Percentiles rank a stretch among this genome's conserved stretches.
Conservation (phyloP, 1,139 yeast species). For the Protomyces lactucae-debilis region DNA sequence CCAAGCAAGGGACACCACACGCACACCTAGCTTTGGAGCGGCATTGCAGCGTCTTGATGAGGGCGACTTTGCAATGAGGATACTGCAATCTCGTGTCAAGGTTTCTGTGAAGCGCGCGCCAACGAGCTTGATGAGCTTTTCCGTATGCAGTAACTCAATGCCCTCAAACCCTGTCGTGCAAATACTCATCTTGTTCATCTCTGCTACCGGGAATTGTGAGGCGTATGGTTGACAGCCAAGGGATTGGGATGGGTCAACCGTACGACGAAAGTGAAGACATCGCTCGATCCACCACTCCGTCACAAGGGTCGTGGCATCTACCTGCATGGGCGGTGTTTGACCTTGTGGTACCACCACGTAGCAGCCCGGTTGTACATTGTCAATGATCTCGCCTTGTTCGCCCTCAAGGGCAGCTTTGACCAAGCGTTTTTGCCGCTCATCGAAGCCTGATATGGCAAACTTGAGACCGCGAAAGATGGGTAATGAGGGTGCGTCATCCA, state of each 20-base stretch:
- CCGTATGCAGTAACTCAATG: slow-evolving; percentile 17
- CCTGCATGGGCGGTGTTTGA: background rate
- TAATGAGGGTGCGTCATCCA: background rate
- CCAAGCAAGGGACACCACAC: slow-evolving; percentile 13
- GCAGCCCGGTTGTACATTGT: background rate
- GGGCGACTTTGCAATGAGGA: slow-evolving; percentile 8
- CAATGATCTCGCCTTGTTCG: background rate
- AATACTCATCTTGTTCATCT: slow-evolving; percentile 15
- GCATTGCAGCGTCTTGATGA: slow-evolving; percentile 4
- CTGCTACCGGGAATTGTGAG: background rate
- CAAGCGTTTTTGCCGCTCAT: background rate
- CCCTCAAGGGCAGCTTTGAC: background rate
- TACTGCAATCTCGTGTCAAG: slow-evolving; percentile 5
- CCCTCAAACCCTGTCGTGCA: slow-evolving; percentile 18
- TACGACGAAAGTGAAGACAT: slow-evolving; percentile 1
- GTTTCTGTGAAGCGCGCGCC: slow-evolving; percentile 23
- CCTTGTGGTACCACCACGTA: slow-evolving; percentile 7
- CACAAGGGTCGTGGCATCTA: background rate
- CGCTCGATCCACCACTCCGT: slow-evolving; percentile 25
- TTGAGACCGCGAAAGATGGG: background rate
- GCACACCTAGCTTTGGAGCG: slow-evolving; percentile 6
- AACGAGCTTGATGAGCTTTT: slow-evolving; percentile 3
- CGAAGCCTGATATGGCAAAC: background rate
- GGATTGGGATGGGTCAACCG: background rate
- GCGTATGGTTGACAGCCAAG: slow-evolving; percentile 6